phyloP scores from a whole-genome alignment of 768 basidiomycete genomes.

The Mrakia blollopis region DNA sequence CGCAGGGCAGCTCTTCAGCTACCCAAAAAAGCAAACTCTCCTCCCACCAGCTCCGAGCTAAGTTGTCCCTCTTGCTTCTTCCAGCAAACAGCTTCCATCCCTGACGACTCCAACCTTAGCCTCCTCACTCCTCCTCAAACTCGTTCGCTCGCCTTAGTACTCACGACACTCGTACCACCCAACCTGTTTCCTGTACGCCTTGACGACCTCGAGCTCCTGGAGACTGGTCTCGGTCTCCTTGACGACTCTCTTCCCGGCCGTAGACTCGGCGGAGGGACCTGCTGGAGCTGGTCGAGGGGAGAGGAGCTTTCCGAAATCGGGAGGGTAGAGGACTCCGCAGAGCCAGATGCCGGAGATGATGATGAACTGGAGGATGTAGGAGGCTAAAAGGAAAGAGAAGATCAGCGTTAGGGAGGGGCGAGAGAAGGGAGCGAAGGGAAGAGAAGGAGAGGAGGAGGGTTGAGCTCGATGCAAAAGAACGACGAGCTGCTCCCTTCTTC shows the following conservation, averaged over 20 bases:
- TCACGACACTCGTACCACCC: constrained; percentile 46
- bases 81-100: not conserved
- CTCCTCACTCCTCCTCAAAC: not conserved
- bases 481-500: not conserved
- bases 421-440: not conserved
- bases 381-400: not conserved
- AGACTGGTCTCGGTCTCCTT: constrained; percentile 62
- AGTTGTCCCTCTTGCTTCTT: too few relatives aligned
- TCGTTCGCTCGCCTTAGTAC: constrained; percentile 31
- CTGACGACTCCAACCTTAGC: not conserved
- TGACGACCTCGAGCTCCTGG: constrained; percentile 60
- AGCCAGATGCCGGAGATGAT: constrained; percentile 44
- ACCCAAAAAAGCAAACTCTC: too few relatives aligned
- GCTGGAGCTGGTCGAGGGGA: constrained; percentile 73
- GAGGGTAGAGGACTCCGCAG: constrained; percentile 66
- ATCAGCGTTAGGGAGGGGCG: not conserved
- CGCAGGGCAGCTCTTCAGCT: too few relatives aligned
- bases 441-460: not conserved
- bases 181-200: constrained; percentile 48
- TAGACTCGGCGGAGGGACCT: constrained; percentile 58
- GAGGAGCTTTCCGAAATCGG: constrained; percentile 59
- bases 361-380: not conserved
- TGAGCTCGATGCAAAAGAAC: not conserved
- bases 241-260: constrained; percentile 57
- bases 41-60: too few relatives aligned